Percentiles rank a stretch among this genome's conserved stretches.
Conservation (phyloP, 257 asterid species). For the Petunia secreta region DNA sequence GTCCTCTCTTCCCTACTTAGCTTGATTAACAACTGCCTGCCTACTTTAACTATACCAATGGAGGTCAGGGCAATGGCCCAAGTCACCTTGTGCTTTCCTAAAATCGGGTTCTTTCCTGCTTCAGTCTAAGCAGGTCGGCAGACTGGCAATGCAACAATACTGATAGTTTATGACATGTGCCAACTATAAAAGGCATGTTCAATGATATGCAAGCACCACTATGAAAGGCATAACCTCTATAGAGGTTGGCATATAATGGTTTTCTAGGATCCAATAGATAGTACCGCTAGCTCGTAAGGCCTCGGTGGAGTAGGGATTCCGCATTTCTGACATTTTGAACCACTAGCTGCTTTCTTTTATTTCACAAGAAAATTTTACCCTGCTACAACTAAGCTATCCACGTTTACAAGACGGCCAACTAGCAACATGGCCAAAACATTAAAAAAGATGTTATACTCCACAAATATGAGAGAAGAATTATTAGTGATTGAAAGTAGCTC, state of each 20-base stretch:
- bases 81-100: slow-evolving; percentile 17
- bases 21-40: background rate
- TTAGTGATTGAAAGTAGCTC: background rate
- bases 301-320: background rate
- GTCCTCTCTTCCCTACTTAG: slow-evolving; percentile 7
- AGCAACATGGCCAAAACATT: background rate
- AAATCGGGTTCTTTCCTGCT: background rate
- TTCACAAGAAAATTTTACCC: background rate
- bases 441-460: background rate
- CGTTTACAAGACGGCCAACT: background rate
- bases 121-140: background rate
- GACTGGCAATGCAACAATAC: background rate
- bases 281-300: background rate
- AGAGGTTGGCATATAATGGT: background rate
- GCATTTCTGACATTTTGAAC: background rate
- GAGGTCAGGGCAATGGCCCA: background rate
- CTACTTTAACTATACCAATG: no score
- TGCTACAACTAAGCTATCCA: background rate
- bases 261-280: background rate
- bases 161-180: background rate
- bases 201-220: slow-evolving; percentile 13
- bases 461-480: background rate
- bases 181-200: background rate
- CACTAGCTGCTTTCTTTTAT: slow-evolving; percentile 4
- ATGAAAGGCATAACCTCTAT: background rate